These are phyloP conservation scores for Pleurotus ostreatus DNA, from an alignment of 768 basidiomycete species.

Conservation along the genomic window DNA sequence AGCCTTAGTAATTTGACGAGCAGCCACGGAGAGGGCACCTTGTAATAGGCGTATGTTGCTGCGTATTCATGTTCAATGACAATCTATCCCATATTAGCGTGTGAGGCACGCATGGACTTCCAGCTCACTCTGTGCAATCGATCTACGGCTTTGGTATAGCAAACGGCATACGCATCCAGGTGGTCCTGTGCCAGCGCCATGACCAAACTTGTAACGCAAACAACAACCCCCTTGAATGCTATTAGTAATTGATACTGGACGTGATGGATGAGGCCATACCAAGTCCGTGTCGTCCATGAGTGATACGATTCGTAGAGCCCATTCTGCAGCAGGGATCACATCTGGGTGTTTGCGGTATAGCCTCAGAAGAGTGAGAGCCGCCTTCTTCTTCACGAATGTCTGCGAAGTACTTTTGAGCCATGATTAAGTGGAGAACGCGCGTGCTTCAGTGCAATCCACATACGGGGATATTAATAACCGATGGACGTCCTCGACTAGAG, in stretches of 20 bases:
- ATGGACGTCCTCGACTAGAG: slow-evolving; percentile 90
- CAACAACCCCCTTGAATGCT: slow-evolving; percentile 74
- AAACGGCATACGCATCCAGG: slow-evolving; percentile 85
- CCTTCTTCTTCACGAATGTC: slow-evolving; percentile 97
- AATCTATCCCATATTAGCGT: slow-evolving; percentile 44
- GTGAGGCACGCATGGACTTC: background rate
- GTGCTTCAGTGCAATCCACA: slow-evolving; percentile 17
- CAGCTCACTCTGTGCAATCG: slow-evolving; percentile 70
- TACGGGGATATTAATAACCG: slow-evolving; percentile 93
- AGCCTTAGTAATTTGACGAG: slow-evolving; percentile 93
- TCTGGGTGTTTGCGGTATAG: slow-evolving; percentile 95
- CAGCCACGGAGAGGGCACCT: slow-evolving; percentile 95
- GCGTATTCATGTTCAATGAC: slow-evolving; percentile 89
- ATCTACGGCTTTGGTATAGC: slow-evolving; percentile 93
- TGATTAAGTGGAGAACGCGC: slow-evolving; percentile 8
- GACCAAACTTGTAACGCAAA: slow-evolving; percentile 90
- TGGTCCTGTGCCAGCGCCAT: slow-evolving; percentile 94
- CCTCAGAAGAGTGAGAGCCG: slow-evolving; percentile 87
- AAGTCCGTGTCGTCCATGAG: slow-evolving; percentile 94
- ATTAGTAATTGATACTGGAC: slow-evolving; percentile 6
- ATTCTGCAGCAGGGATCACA: slow-evolving; percentile 89
- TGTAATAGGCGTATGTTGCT: slow-evolving; percentile 92
- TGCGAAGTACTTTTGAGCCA: slow-evolving; percentile 71
- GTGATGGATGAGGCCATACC: slow-evolving; percentile 33
- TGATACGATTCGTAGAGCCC: slow-evolving; percentile 92